Conservation (phyloP, 768 basidiomycete species). For the Trametes cubensis region DNA sequence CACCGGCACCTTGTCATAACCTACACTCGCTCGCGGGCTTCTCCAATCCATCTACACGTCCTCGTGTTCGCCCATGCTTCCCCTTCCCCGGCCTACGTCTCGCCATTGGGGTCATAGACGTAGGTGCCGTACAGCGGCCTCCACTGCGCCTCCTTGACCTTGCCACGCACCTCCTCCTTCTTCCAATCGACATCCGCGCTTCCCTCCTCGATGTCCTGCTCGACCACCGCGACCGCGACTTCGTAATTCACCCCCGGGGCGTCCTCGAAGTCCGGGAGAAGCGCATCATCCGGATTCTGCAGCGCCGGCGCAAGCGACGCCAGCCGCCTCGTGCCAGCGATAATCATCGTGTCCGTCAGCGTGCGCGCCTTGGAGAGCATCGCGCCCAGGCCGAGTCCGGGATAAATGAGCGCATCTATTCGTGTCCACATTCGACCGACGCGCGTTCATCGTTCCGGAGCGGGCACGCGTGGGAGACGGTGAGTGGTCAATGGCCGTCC, state of each 20-base stretch:
- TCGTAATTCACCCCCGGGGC: conserved; percentile 77
- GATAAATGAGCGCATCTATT: conserved; percentile 76
- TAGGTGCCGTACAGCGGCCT: conserved; percentile 65
- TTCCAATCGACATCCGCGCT: conserved; percentile 50
- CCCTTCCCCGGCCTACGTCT: conserved; percentile 12
- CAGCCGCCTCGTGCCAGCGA: conserved; percentile 76
- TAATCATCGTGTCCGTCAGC: conserved; percentile 84
- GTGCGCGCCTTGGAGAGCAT: conserved; percentile 63
- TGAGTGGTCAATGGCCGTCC: neutral
- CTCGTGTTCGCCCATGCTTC: neutral
- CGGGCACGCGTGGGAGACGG: neutral
- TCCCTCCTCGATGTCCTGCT: conserved; percentile 77
- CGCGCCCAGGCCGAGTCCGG: conserved; percentile 82
- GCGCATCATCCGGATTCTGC: conserved; percentile 65
- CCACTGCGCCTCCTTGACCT: conserved; percentile 59
- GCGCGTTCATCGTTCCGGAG: neutral
- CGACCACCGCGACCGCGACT: conserved; percentile 79
- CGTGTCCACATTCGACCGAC: neutral
- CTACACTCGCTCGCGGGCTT: neutral
- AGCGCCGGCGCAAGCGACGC: conserved; percentile 76
- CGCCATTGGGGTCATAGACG: conserved; percentile 61
- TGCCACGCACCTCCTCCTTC: conserved; percentile 55
- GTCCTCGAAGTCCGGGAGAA: conserved; percentile 80
- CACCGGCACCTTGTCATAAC: neutral
- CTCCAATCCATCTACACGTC: neutral